Evolutionary conservation across 2,329 filamentous ascomycete genomes (phyloP).

Genomic region (Fusarium sp.): DNA sequence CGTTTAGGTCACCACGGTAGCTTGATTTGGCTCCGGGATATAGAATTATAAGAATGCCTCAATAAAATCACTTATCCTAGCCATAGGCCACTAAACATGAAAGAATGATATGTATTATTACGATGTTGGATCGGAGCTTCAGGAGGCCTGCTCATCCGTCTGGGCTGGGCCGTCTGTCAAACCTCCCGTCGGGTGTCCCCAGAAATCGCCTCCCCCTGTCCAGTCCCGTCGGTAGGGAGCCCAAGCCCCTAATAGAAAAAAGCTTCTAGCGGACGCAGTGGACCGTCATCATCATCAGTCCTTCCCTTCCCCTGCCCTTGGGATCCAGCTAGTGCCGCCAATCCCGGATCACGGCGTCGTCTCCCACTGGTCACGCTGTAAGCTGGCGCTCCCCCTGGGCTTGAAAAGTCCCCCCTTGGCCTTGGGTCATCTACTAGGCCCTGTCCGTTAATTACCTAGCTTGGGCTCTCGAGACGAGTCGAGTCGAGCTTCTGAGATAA

Average conservation of each 20-base stretch:
- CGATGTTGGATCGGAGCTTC: neutral
- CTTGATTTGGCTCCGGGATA: neutral
- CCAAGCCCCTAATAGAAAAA: constrained; percentile 28
- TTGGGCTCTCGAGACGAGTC: neutral
- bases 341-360: constrained; percentile 35
- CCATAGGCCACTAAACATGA: neutral
- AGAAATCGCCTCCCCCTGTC: constrained; percentile 25
- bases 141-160: constrained; percentile 3
- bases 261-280: constrained; percentile 33
- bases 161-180: neutral
- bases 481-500: constrained; percentile 20
- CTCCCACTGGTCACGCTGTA: constrained; percentile 38
- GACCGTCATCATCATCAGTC: constrained; percentile 19
- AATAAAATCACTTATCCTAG: constrained; percentile 6
- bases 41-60: neutral
- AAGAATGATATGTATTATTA: neutral
- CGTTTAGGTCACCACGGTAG: constrained; percentile 16
- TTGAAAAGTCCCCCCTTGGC: constrained; percentile 18
- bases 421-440: constrained; percentile 1
- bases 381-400: constrained; percentile 24
- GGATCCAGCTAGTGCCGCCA: constrained; percentile 21
- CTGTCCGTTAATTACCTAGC: neutral
- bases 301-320: constrained; percentile 7
- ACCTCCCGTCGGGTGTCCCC: neutral
- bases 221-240: constrained; percentile 3